These are phyloP conservation scores for Nannochloropsis salina DNA, from an alignment of 108 stramenopile genomes.

Conservation along the genomic window DNA sequence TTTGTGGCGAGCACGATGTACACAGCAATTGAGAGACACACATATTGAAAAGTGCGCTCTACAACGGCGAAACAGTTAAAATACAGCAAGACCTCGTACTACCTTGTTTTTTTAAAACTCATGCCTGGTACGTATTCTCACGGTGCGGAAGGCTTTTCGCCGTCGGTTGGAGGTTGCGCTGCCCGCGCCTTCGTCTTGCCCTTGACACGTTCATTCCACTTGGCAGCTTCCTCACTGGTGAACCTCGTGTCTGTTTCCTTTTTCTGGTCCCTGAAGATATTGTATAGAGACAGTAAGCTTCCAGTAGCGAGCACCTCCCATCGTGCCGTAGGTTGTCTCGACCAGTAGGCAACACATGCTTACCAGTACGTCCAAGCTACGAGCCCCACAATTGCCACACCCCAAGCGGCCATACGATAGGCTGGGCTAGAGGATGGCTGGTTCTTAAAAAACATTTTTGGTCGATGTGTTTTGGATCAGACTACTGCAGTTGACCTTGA, in stretches of 20 bases:
- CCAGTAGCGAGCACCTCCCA: too few species aligned
- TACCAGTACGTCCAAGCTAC: constrained; percentile 14
- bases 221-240: neutral
- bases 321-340: too few species aligned
- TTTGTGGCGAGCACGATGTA: too few species aligned
- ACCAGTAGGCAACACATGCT: neutral
- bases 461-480: neutral
- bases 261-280: neutral
- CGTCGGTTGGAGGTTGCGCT: neutral
- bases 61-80: too few species aligned
- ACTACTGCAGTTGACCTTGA: too few species aligned
- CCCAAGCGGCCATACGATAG: neutral
- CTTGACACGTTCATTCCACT: neutral
- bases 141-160: too few species aligned
- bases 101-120: too few species aligned
- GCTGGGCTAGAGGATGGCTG: neutral
- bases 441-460: neutral
- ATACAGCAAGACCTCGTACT: too few species aligned
- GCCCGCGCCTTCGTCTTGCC: neutral
- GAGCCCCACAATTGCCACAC: neutral
- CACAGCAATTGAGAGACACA: too few species aligned
- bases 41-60: too few species aligned
- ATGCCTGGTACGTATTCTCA: too few species aligned
- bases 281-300: neutral
- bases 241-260: neutral